Evolutionary conservation across 169 alveolate genomes (phyloP), one percentile per base, ranked within the genome.

Genomic region (Plasmodium vivax): DNA sequence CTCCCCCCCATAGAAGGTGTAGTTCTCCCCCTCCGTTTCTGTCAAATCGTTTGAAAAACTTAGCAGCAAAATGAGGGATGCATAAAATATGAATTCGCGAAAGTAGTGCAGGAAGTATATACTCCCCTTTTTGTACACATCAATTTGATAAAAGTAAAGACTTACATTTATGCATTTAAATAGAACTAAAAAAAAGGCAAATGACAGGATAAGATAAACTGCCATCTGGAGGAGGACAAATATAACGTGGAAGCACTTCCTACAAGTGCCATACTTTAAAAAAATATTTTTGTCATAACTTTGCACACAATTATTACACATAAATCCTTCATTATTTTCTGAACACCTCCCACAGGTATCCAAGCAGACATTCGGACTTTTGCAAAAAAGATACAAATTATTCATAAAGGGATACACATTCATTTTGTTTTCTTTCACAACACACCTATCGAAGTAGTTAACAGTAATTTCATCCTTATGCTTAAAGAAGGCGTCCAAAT

Each of bases 41-140:
- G 92, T 92, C 56, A 92, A 47, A 92, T 92, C 95, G 75, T 82
- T 92, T 82, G 92, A 92, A 71, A 92, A 34, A 71, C 92, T 83
- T 41, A 92, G n/a, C n/a, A 92, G 27, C 32, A 92, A 82, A 32
- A 92, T 71, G 38, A 92, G 92, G 30, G 95, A 81, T 82, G 82
- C 71, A 27, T 92, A 92, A 92, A 92, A 92, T 14, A 47, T 23
- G 41, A 81, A 92, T 71, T 92, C 87, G 23, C 95, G 92, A 92
- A 92, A 82, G 43, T 92, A 92, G 58, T 92, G 95, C 47, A 92
- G 56, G 58, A 92, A 92, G 75, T 92, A 92, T 36, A 92, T 82
- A 8, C 83, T 92, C 45, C 81, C 92, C 43, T 92, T 73, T 47
- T 72, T 54, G 83, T 92, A 92, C 9, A 92, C 83, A 82, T 77